Conservation (phyloP, 1,284 basidiomycete genomes). For the Cryptococcus sp. region DNA sequence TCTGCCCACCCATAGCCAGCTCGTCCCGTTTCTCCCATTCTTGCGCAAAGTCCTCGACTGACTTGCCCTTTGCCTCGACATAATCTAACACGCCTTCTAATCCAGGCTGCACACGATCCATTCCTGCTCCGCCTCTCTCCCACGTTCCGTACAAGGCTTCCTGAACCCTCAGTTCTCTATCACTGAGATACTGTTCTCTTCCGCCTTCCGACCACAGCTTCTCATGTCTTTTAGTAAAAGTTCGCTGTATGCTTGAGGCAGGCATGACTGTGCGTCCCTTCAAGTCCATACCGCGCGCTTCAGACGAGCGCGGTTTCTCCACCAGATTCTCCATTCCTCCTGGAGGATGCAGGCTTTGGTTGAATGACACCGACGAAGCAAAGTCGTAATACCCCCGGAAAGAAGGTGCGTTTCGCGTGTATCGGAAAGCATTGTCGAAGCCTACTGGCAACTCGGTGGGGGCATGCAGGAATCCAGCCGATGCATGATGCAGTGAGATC, state of each 20-base stretch:
- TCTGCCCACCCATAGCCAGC: slow-evolving; percentile 6
- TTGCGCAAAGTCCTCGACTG: slow-evolving; percentile 25
- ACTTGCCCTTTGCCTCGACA: slow-evolving; percentile 31
- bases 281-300: slow-evolving; percentile 7
- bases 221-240: slow-evolving; percentile 5
- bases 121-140: slow-evolving; percentile 30
- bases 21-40: slow-evolving; percentile 33
- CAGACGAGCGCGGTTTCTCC: slow-evolving; percentile 11
- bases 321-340: slow-evolving; percentile 21
- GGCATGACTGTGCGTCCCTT: slow-evolving; percentile 6
- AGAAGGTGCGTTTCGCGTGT: slow-evolving; percentile 15
- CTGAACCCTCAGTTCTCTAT: slow-evolving; percentile 39
- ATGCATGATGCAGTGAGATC: slow-evolving; percentile 45
- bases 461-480: slow-evolving; percentile 43
- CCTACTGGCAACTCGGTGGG: slow-evolving; percentile 31
- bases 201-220: slow-evolving; percentile 5
- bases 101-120: slow-evolving; percentile 27
- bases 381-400: slow-evolving; percentile 23
- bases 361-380: neutral
- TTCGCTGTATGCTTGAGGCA: slow-evolving; percentile 2
- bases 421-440: slow-evolving; percentile 39
- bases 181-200: slow-evolving; percentile 20
- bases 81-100: slow-evolving; percentile 46
- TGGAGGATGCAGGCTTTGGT: slow-evolving; percentile 9
- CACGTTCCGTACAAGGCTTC: slow-evolving; percentile 48